Evolutionary conservation across 768 basidiomycete species (phyloP), one percentile per base, ranked within the genome.

Genomic region (Leccinum sublutescens): DNA sequence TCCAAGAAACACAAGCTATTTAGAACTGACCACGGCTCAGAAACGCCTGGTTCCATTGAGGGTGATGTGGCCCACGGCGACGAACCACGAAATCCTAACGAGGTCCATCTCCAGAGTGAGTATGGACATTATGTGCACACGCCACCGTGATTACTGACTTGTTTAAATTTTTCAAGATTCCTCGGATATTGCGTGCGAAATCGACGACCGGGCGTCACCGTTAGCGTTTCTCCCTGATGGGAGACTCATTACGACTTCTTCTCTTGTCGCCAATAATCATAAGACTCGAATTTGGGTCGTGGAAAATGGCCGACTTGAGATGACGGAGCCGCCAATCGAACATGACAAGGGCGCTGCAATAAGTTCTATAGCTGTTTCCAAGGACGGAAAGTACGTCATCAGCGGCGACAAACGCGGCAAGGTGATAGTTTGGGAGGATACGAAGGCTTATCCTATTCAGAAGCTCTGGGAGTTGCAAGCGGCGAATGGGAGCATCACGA

Each of bases 381-480:
- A 47, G 29, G 56, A 57, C 17, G 63, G 63, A 25, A 55, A n/a
- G 38, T 55, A 31, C 50, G 27, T 64, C 21, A 33, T 64, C 29
- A 57, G 52, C 38, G 63, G 62, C 3, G 55, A 53, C 15, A 31
- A 34, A n/a, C 21, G 48, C 7, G 56, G 63, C 12, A 50, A 50
- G 23, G 62, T 60, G 40, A 34, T 27, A 9, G 17, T 64, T 57
- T 64, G 62, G 62, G 17, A 54, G 62, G 17, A 50, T 34, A 23
- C 11, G 15, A 10, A 5, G 0, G 45, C n/a, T 21, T 31, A 31
- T 14, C 33, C 49, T 25, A 49, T 43, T 25, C 23, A 15, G 21
- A 59, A 7, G 29, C 40, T 33, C 15, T 29, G 51, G 5, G 47
- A 55, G n/a, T 29, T 62, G 8, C 9, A 34, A 4, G n/a, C 12